Conservation (phyloP, 495 filamentous ascomycete genomes). For the Trichoderma reesei region DNA sequence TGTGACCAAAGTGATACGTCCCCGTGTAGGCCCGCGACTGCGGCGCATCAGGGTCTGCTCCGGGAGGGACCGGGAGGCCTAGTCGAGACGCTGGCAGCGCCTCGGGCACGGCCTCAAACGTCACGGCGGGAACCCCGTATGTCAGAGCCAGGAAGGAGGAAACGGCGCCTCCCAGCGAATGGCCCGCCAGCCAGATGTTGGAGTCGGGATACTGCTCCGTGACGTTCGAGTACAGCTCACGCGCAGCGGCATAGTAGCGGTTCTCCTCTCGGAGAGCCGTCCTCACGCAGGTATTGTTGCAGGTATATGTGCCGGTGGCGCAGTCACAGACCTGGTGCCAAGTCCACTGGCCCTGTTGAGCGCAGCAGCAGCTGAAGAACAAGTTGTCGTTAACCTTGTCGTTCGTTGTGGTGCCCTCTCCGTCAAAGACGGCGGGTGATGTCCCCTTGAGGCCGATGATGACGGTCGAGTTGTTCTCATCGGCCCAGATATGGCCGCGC, state of each 20-base stretch:
- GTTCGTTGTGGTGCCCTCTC: conserved; percentile 88
- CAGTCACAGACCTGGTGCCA: conserved; percentile 92
- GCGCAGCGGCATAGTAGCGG: conserved; percentile 77
- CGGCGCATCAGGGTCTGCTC: conserved; percentile 54
- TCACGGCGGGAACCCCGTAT: conserved; percentile 76
- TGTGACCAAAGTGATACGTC: conserved; percentile 89
- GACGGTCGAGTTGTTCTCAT: conserved; percentile 74
- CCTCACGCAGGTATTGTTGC: conserved; percentile 80
- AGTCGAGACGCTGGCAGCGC: conserved; percentile 77
- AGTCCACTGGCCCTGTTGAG: conserved; percentile 74
- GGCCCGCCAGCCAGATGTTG: conserved; percentile 78
- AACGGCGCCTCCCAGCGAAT: conserved; percentile 85
- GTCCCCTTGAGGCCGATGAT: conserved; percentile 91
- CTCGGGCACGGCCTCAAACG: conserved; percentile 85
- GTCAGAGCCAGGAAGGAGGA: conserved; percentile 80
- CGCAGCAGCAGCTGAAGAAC: conserved; percentile 96
- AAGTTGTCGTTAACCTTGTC: conserved; percentile 97
- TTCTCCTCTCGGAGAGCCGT: conserved; percentile 69
- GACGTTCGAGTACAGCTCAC: conserved; percentile 85
- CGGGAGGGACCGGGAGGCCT: conserved; percentile 80
- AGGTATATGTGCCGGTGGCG: conserved; percentile 70
- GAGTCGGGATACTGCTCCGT: conserved; percentile 78
- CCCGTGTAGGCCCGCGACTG: conserved; percentile 64
- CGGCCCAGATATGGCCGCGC: conserved; percentile 84
- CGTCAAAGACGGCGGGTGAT: conserved; percentile 84